Evolutionary conservation across 2,329 filamentous ascomycete species (phyloP).

Genomic region (Neurospora crassa): DNA sequence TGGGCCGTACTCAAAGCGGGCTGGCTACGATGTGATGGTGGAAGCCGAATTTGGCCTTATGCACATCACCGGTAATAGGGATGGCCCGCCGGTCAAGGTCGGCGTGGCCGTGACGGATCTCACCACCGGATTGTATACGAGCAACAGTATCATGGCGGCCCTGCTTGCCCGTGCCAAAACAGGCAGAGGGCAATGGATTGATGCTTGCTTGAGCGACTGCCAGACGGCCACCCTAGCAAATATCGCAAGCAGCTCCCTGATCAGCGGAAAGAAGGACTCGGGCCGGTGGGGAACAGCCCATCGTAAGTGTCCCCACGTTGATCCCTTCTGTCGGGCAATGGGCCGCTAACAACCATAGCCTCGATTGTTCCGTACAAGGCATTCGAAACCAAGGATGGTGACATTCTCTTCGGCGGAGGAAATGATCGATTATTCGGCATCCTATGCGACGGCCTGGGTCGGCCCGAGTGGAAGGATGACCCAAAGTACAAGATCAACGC

Average conservation of each 20-base stretch:
- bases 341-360: slow-evolving; percentile 38
- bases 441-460: slow-evolving; percentile 49
- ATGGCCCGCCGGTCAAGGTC: slow-evolving; percentile 91
- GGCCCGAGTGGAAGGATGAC: slow-evolving; percentile 51
- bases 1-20: slow-evolving; percentile 75
- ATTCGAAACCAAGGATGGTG: slow-evolving; percentile 65
- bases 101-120: slow-evolving; percentile 95
- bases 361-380: slow-evolving; percentile 94
- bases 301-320: slow-evolving; percentile 44
- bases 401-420: slow-evolving; percentile 61
- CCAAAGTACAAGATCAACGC: slow-evolving; percentile 52
- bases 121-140: slow-evolving; percentile 90
- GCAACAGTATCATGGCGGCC: slow-evolving; percentile 91
- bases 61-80: slow-evolving; percentile 89
- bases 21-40: slow-evolving; percentile 98
- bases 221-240: slow-evolving; percentile 94
- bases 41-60: slow-evolving; percentile 97
- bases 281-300: slow-evolving; percentile 96
- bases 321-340: too few relatives aligned
- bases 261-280: slow-evolving; percentile 77
- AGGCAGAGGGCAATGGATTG: slow-evolving; percentile 81
- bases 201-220: slow-evolving; percentile 84
- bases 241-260: slow-evolving; percentile 82
- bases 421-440: slow-evolving; percentile 61
- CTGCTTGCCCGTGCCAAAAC: slow-evolving; percentile 66